A percentile compares a stretch with the other conserved stretches of the same genome.
phyloP scores from a whole-genome alignment of 345 rosid species.

The Lumnitzera racemosa region DNA sequence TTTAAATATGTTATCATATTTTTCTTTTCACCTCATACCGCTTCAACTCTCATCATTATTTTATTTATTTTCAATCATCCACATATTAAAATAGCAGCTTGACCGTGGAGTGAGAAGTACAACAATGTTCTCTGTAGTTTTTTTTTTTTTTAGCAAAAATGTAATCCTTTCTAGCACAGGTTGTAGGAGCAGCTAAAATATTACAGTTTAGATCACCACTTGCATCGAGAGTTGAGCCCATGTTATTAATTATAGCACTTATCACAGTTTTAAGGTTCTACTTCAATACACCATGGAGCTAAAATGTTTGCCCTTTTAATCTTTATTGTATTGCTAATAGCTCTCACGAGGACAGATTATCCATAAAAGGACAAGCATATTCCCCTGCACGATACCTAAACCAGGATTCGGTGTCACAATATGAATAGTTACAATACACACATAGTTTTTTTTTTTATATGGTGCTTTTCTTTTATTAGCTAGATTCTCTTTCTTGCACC shows the following conservation, averaged over 20 bases:
- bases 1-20: no score
- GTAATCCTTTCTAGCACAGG: conserved; percentile 62
- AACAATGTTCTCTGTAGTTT: conserved; percentile 78
- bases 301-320: conserved; percentile 95
- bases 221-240: conserved; percentile 98
- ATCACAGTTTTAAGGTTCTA: conserved; percentile 89
- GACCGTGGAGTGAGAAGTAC: conserved; percentile 89
- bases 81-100: conserved; percentile 94
- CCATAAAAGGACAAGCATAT: no score
- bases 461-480: no score
- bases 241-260: conserved; percentile 68
- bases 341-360: conserved; percentile 47
- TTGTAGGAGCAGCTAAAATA: conserved; percentile 93
- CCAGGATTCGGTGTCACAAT: no score
- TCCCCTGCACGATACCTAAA: no score
- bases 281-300: conserved; percentile 94
- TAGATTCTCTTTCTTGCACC: no score
- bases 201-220: conserved; percentile 97
- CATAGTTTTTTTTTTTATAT: no score
- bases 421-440: no score
- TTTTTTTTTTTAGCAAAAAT: conserved; percentile 55
- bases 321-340: conserved; percentile 93
- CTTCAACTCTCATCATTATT: no score
- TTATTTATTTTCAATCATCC: conserved; percentile 88
- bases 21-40: no score